Base-by-base conservation (phyloP, 139 green algal genomes). In the Gonium pectorale region DNA sequence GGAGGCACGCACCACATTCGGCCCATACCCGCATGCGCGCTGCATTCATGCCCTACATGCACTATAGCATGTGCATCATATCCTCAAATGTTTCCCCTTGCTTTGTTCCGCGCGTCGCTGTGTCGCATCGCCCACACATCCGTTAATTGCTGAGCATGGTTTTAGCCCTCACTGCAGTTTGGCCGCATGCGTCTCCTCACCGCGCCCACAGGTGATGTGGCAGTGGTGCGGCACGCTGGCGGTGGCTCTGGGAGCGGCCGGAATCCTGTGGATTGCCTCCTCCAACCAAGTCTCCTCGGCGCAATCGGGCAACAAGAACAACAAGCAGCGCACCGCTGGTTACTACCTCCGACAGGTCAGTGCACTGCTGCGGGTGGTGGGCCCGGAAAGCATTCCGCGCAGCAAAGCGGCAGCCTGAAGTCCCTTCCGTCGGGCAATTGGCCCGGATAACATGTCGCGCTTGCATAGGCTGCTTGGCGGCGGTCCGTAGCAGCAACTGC, bases 201-300 rank as follows among this genome's bases (percentile, higher is more conserved):
- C 29, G 3, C 43, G 17, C 44, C 5, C 22, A 35, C 51, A 83
- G 77, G 33, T 83, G 22, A 73, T 83, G 19, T 83, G 77, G 77
- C 77, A 83, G n/a, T 83, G 77, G 77, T 60, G 54, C 31, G 44
- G 38, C 24, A 83, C 77, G 5, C 62, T 83, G 21, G 62, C 62
- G 22, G 77, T 51, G 15, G 77, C 77, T 0, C 44, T 83, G 31
- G 77, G 43, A 8, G 33, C 77, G 2, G 77, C 31, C 4, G 77
- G 77, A 9, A n/a, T 83, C 19, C 6, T 51, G 24, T 83, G 77
- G 77, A 31, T 83, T 9, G 7, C 59, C 0, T 27, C 43, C 43
- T 1, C 40, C 8, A 0, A 29, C 17, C 35, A 15, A n/a, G n/a
- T n/a, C n/a, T n/a, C n/a, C n/a, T n/a, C 11, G 46, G 11, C 11